phyloP scores from a whole-genome alignment of 257 asterid species.

The Sherardia arvensis region DNA sequence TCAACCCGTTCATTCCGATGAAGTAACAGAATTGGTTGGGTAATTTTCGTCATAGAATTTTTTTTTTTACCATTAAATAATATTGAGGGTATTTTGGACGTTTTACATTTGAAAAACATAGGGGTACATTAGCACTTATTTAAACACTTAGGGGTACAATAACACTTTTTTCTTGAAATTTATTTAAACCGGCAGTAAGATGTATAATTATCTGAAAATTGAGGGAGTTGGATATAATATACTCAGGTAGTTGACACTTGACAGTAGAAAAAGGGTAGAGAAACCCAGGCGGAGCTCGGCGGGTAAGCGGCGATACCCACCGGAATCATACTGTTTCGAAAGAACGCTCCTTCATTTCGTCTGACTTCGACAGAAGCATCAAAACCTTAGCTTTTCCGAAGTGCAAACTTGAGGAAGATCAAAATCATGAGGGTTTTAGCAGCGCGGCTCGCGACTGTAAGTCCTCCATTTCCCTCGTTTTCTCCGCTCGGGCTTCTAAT shows the following conservation, averaged over 20 bases:
- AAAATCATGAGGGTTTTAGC: conserved; percentile 36
- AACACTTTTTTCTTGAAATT: too few relatives aligned
- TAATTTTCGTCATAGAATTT: too few relatives aligned
- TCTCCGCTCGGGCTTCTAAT: neutral
- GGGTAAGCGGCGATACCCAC: neutral
- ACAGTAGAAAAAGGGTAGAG: neutral
- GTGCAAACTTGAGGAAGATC: neutral
- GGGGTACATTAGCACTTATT: too few relatives aligned
- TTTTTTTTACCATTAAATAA: too few relatives aligned
- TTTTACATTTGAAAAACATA: too few relatives aligned
- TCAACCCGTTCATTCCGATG: too few relatives aligned
- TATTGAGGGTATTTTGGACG: too few relatives aligned
- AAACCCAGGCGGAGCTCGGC: neutral
- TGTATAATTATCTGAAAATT: neutral
- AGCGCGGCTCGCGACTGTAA: conserved; percentile 29
- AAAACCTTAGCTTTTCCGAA: neutral
- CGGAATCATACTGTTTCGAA: neutral
- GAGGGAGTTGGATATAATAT: neutral
- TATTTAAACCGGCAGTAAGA: too few relatives aligned
- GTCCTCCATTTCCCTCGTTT: conserved; percentile 2
- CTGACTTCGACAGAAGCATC: neutral
- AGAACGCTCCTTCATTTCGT: neutral
- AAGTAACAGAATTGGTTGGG: too few relatives aligned
- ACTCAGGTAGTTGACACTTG: neutral
- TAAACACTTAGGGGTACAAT: too few relatives aligned